A percentile compares a stretch with the other conserved stretches of the same genome.
Conservation (phyloP, 768 basidiomycete species). For the Macrolepiota dolichaula region DNA sequence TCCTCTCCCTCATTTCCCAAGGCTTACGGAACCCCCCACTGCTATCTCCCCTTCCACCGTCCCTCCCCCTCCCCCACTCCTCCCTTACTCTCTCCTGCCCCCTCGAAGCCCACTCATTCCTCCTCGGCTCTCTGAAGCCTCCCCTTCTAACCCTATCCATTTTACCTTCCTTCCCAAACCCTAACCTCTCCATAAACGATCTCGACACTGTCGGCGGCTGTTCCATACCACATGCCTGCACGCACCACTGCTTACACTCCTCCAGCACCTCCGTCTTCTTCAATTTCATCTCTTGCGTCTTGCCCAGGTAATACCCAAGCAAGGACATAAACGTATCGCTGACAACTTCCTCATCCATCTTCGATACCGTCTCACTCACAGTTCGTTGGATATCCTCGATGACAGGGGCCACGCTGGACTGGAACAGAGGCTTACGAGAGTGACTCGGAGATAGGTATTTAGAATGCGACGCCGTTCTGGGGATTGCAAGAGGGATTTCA, state of each 20-base stretch:
- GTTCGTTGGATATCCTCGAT: conserved; percentile 25
- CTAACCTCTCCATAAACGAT: conserved; percentile 15
- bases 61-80: conserved; percentile 1
- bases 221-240: conserved; percentile 18
- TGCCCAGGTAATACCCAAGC: conserved; percentile 25
- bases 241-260: conserved; percentile 18
- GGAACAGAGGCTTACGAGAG: neutral
- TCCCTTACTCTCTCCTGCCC: neutral
- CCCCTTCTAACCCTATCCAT: conserved; percentile 7
- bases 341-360: conserved; percentile 48
- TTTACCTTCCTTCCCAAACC: conserved; percentile 4
- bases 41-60: neutral
- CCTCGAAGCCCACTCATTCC: conserved; percentile 1
- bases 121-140: conserved; percentile 13
- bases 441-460: neutral
- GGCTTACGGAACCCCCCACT: neutral
- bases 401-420: conserved; percentile 13
- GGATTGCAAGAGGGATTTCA: neutral
- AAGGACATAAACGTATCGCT: conserved; percentile 22
- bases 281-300: conserved; percentile 13
- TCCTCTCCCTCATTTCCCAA: neutral
- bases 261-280: conserved; percentile 6
- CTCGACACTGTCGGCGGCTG: conserved; percentile 13
- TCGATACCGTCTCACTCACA: conserved; percentile 26
- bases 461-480: too few relatives aligned